A percentile compares a stretch with the other conserved stretches of the same genome.
Evolutionary conservation across 345 rosid species (phyloP).

Genomic region (Pistacia integerrima): DNA sequence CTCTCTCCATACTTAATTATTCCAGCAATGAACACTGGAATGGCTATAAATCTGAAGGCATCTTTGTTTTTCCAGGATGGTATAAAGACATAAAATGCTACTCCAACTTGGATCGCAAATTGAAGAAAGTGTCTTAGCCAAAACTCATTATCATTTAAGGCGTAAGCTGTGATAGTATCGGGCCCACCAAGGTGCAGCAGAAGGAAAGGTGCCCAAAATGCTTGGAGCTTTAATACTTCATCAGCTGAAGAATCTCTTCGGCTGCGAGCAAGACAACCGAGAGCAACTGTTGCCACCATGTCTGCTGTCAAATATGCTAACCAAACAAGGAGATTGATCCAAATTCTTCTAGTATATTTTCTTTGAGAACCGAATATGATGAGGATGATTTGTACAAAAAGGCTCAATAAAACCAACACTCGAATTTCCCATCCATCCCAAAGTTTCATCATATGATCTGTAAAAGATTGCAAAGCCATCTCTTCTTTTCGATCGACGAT

Average conservation of each 20-base stretch:
- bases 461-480: too few species aligned
- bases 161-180: constrained; percentile 44
- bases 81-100: constrained; percentile 26
- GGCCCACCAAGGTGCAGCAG: constrained; percentile 49
- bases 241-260: background rate
- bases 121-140: constrained; percentile 40
- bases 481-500: too few species aligned
- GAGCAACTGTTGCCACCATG: constrained; percentile 14
- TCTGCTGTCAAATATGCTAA: constrained; percentile 17
- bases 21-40: constrained; percentile 2
- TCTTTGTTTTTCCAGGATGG: constrained; percentile 11
- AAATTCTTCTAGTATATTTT: background rate
- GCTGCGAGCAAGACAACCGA: background rate
- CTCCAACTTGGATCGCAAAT: constrained; percentile 23
- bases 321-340: constrained; percentile 11
- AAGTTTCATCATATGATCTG: too few species aligned
- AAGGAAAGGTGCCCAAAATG: constrained; percentile 42
- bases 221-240: background rate
- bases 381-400: constrained; percentile 14
- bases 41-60: constrained; percentile 10
- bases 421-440: constrained; percentile 17
- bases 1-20: constrained; percentile 9
- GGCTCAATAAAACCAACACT: constrained; percentile 17
- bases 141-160: constrained; percentile 42
- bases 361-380: background rate